Percentiles rank a stretch among this genome's conserved stretches.
Evolutionary conservation across 2,329 filamentous ascomycete genomes (phyloP).

Genomic region (Ophiostoma sp.): DNA sequence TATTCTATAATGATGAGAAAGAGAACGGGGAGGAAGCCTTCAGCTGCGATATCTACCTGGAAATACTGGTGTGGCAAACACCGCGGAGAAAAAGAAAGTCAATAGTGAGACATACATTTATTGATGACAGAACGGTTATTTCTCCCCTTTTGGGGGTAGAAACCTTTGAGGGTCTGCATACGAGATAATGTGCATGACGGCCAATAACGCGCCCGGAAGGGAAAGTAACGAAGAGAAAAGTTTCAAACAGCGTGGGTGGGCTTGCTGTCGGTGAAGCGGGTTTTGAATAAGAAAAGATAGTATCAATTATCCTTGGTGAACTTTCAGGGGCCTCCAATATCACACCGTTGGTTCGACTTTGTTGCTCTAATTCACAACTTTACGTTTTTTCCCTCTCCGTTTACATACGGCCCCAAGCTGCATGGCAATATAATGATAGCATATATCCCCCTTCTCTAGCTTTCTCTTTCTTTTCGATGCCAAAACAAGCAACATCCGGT

Average conservation of each 20-base stretch:
- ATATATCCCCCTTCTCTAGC: neutral
- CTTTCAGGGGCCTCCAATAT: neutral
- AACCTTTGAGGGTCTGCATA: neutral
- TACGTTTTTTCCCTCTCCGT: neutral
- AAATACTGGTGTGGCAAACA: neutral
- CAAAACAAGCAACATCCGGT: neutral
- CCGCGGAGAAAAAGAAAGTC: neutral
- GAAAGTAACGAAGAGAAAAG: neutral
- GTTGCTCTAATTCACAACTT: neutral
- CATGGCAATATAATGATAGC: neutral
- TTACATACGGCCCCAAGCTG: neutral
- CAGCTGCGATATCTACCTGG: neutral
- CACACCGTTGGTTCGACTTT: neutral
- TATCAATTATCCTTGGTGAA: neutral
- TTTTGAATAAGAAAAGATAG: neutral
- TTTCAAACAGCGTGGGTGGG: neutral
- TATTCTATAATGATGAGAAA: too few relatives aligned
- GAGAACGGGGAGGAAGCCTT: neutral
- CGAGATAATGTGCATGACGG: neutral
- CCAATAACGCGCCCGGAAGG: neutral
- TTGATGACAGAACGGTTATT: neutral
- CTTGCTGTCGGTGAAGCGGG: neutral
- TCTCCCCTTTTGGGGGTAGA: neutral
- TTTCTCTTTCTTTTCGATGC: neutral
- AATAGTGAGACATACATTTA: constrained; percentile 12